Percentiles rank a stretch among this genome's conserved stretches.
Conservation (phyloP, 1,284 basidiomycete species). For the Ustilago loliicola region DNA sequence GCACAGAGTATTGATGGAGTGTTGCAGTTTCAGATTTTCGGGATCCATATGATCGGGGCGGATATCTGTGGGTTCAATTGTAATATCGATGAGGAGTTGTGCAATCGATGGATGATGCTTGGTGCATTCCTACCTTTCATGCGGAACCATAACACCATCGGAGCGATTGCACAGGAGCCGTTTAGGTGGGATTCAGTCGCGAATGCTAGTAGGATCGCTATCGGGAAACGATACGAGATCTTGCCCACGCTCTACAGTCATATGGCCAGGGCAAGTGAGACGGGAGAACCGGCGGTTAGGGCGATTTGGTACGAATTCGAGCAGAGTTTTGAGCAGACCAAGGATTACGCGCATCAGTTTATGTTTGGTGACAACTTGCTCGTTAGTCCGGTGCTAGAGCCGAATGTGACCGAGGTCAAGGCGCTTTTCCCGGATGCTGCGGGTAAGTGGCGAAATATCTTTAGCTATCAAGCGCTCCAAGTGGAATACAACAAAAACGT, state of each 20-base stretch:
- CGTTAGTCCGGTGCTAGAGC: constrained; percentile 53
- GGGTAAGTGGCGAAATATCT: constrained; percentile 80
- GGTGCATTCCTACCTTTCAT: constrained; percentile 54
- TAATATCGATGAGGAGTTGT: constrained; percentile 81
- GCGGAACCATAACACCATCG: constrained; percentile 57
- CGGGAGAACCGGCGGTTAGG: constrained; percentile 46
- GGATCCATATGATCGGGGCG: constrained; percentile 55
- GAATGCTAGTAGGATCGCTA: constrained; percentile 49
- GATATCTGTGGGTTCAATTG: constrained; percentile 63
- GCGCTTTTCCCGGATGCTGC: constrained; percentile 62
- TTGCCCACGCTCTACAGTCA: constrained; percentile 50
- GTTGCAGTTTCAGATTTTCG: constrained; percentile 79
- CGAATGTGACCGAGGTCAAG: constrained; percentile 60
- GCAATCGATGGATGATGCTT: constrained; percentile 72
- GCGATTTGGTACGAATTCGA: constrained; percentile 60
- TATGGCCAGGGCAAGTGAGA: constrained; percentile 28
- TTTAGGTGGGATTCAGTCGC: constrained; percentile 55
- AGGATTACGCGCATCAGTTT: constrained; percentile 51
- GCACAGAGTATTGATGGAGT: constrained; percentile 77
- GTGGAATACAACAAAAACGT: constrained; percentile 72
- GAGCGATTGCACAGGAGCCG: constrained; percentile 56
- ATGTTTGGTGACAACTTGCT: constrained; percentile 51
- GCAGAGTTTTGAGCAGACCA: constrained; percentile 46
- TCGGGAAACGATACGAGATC: constrained; percentile 53
- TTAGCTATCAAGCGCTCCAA: constrained; percentile 76